Conservation (phyloP, 176 grass and related monocot genomes). For the Metroxylon sagu region DNA sequence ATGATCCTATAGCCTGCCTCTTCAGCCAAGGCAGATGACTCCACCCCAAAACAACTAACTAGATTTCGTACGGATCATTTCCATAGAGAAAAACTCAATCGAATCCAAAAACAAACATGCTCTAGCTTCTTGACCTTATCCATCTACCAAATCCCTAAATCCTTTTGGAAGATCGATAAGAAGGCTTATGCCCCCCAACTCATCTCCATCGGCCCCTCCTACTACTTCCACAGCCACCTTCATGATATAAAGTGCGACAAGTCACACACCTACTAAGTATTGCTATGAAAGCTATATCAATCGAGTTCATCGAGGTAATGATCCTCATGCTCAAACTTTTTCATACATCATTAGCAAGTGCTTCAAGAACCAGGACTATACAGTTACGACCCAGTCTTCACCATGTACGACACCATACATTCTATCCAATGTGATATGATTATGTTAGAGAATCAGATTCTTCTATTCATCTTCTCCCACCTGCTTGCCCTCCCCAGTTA, state of each 20-base stretch:
- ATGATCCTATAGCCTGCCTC: no score
- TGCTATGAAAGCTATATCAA: constrained; percentile 59
- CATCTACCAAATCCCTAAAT: no score
- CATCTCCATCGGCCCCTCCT: no score
- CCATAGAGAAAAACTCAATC: no score
- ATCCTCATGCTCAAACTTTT: constrained; percentile 75
- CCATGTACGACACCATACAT: constrained; percentile 70
- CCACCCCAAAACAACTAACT: no score
- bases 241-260: constrained; percentile 84
- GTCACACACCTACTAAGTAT: constrained; percentile 55
- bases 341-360: constrained; percentile 36
- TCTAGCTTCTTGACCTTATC: no score
- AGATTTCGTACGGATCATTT: no score
- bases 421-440: constrained; percentile 79
- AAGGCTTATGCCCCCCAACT: no score
- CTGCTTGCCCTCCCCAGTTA: constrained; percentile 47
- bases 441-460: constrained; percentile 94
- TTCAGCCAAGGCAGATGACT: no score
- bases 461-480: constrained; percentile 69
- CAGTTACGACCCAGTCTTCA: constrained; percentile 67
- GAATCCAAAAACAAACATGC: no score
- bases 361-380: constrained; percentile 51
- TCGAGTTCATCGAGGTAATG: constrained; percentile 46
- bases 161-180: no score
- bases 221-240: constrained; percentile 48